Evolutionary conservation across 352 stramenopile species (phyloP).

Genomic region (Phytophthora megakarya): DNA sequence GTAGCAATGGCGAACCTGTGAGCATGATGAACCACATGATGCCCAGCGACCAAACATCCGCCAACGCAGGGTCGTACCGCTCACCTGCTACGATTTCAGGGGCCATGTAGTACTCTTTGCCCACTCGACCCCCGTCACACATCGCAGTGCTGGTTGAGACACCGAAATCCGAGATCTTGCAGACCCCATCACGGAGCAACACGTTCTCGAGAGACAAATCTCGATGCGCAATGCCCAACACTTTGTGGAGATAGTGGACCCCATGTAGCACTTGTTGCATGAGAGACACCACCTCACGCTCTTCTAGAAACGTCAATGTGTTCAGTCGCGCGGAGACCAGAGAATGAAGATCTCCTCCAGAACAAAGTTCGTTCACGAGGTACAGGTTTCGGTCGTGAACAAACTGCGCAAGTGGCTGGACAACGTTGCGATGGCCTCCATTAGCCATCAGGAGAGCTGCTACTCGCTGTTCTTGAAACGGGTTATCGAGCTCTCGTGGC

Average conservation of each 20-base stretch:
- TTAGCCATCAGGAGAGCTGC: conserved; percentile 15
- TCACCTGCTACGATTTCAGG: conserved; percentile 51
- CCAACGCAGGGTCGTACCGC: conserved; percentile 47
- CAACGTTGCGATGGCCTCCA: conserved; percentile 40
- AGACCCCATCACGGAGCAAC: conserved; percentile 31
- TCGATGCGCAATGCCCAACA: conserved; percentile 46
- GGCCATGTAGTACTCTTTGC: conserved; percentile 71
- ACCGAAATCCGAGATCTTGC: conserved; percentile 65
- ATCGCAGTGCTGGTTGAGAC: conserved; percentile 30
- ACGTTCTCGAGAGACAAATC: conserved; percentile 67
- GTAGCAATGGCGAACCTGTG: conserved; percentile 56
- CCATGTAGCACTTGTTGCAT: conserved; percentile 44
- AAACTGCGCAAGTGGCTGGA: conserved; percentile 34
- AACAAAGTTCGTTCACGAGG: conserved; percentile 60
- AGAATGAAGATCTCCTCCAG: conserved; percentile 48
- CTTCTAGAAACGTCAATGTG: conserved; percentile 13
- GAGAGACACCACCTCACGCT: conserved; percentile 34
- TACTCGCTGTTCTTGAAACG: conserved; percentile 28
- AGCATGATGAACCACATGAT: conserved; percentile 72
- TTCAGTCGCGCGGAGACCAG: conserved; percentile 20
- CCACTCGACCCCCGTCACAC: conserved; percentile 41
- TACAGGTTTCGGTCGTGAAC: conserved; percentile 23
- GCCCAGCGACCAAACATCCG: conserved; percentile 68
- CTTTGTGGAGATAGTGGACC: conserved; percentile 46
- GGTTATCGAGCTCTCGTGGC: conserved; percentile 32